Conservation (phyloP, 495 filamentous ascomycete species). For the Lindgomyces ingoldianus region DNA sequence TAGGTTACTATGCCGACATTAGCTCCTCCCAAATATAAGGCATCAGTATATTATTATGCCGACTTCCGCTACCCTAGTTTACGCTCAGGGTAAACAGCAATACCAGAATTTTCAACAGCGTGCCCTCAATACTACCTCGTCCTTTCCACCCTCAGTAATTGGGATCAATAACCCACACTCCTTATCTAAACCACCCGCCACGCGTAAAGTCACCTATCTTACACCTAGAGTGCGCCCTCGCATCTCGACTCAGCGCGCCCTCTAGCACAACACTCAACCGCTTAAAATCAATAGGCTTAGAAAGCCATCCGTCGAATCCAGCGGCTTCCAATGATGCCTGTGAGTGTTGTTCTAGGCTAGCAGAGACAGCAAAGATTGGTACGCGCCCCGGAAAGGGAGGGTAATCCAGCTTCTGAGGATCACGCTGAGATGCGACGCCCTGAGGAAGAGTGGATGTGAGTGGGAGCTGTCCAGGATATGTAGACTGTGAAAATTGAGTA, state of each 20-base stretch:
- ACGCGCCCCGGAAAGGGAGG: background rate
- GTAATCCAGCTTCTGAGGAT: background rate
- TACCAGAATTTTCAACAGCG: too few species aligned
- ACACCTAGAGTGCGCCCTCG: constrained; percentile 4
- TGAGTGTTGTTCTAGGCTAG: constrained; percentile 8
- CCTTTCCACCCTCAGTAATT: too few species aligned
- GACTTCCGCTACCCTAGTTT: too few species aligned
- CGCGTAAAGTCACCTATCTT: background rate
- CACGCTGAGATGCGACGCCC: too few species aligned
- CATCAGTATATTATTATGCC: too few species aligned
- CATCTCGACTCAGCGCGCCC: background rate
- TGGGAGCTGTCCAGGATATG: too few species aligned
- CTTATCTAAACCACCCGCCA: constrained; percentile 24
- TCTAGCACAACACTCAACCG: constrained; percentile 5
- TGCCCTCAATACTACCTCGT: too few species aligned
- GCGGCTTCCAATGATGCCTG: constrained; percentile 4
- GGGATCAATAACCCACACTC: too few species aligned
- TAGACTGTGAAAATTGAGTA: background rate
- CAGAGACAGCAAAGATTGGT: constrained; percentile 29
- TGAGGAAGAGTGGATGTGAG: background rate
- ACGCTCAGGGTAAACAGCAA: too few species aligned
- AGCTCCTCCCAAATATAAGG: too few species aligned
- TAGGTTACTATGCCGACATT: too few species aligned
- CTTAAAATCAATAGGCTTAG: constrained; percentile 25
- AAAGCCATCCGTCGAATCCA: constrained; percentile 29